Base-by-base conservation (phyloP, 202 grass and related monocot species). In the Schoenoplectus triqueter region DNA sequence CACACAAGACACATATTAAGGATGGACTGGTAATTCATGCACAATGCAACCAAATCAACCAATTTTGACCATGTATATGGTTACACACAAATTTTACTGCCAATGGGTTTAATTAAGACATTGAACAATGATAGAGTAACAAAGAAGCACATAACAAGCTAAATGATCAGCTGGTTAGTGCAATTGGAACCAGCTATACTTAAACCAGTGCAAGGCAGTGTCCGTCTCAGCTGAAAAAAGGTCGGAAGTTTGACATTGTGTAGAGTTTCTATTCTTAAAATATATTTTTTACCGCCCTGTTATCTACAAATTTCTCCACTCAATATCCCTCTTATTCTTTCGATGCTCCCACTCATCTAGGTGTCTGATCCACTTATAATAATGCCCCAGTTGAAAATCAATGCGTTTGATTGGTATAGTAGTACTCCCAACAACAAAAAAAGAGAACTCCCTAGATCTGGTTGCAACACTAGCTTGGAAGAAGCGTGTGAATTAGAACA, bases 351-450 rank as follows among this genome's bases (percentile, higher is more conserved):
- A 31, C 51, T 57, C 52, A 2, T 69, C 64, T 41, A 69, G 2
- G 49, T 40, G 19, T 44, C 63, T 70, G 81, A 83, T 83, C 63
- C 13, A 71, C 17, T 92, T 87, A 87, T 15, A 81, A 83, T 69
- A 10, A 73, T 47, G 47, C 50, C 20, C 46, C 20, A 75, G 15
- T 66, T 40, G 14, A 56, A n/a, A 22, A 70, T 22, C 18, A 54
- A 70, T 54, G 21, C 10, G n/a, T 3, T 42, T 7, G 31, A 83
- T 56, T n/a, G 57, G 48, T 42, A 7, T 56, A 59, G 8, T 44
- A 83, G 1, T 20, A 71, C 13, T 42, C 65, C 15, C 20, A 45
- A 31, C 10, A 9, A 51, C 31, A 83, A 20, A 9, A 60, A 59
- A 54, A 44, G 20, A 17, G 22, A 71, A 73, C 7, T 45, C 50